A percentile compares a stretch with the other conserved stretches of the same genome.
Evolutionary conservation across 2,329 filamentous ascomycete genomes (phyloP).

Genomic region (Hawksworthiomyces lignivorus): DNA sequence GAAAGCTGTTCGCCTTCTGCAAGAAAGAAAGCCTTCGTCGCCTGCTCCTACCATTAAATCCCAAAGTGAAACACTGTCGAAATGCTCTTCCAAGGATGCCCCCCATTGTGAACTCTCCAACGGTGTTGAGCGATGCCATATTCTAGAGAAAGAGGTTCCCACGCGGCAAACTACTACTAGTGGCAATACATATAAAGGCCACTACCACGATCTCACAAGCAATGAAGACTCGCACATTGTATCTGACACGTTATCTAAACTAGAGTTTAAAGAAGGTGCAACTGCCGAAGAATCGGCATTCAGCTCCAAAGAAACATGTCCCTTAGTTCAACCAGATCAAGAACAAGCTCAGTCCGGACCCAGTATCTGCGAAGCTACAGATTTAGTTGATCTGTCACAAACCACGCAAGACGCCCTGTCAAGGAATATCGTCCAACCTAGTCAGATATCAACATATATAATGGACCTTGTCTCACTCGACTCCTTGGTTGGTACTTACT

Average conservation of each 20-base stretch:
- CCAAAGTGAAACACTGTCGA: not conserved
- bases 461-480: conserved; percentile 11
- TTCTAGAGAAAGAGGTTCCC: no score
- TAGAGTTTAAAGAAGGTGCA: no score
- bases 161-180: not conserved
- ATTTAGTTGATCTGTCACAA: conserved; percentile 12
- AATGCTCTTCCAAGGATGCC: not conserved
- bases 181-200: no score
- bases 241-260: no score
- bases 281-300: no score
- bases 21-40: not conserved
- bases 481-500: not conserved
- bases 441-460: conserved; percentile 8
- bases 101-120: not conserved
- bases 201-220: no score
- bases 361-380: not conserved
- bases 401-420: not conserved
- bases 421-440: not conserved
- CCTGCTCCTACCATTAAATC: not conserved
- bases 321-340: no score
- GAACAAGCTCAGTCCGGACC: no score
- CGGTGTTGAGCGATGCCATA: no score
- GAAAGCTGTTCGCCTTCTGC: conserved; percentile 5
- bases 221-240: no score
- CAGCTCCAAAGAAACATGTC: no score